A percentile compares a stretch with the other conserved stretches of the same genome.
phyloP scores from a whole-genome alignment of 176 grass and related monocot species.

The Chrysopogon serrulatus region DNA sequence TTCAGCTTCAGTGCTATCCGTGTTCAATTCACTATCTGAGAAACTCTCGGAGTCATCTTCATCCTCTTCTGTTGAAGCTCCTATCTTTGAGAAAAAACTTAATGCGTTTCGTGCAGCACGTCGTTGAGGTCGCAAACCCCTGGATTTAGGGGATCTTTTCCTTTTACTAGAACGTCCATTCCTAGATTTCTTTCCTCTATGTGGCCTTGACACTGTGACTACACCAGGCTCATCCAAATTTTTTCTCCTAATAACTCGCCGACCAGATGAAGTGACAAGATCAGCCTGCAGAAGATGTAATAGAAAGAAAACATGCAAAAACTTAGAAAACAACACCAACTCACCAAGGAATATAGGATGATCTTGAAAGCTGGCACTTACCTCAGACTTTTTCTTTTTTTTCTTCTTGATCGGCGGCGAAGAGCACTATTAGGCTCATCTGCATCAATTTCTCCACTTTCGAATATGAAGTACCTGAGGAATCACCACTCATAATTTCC shows the following conservation, averaged over 20 bases:
- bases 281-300: slow-evolving; percentile 51
- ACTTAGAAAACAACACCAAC: neutral
- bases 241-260: slow-evolving; percentile 86
- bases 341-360: neutral
- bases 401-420: slow-evolving; percentile 74
- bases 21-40: slow-evolving; percentile 51
- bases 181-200: slow-evolving; percentile 55
- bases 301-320: slow-evolving; percentile 9
- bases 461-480: slow-evolving; percentile 58
- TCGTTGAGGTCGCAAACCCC: slow-evolving; percentile 71
- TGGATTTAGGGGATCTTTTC: slow-evolving; percentile 74
- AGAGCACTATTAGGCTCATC: slow-evolving; percentile 39
- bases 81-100: slow-evolving; percentile 76
- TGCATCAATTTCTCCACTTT: slow-evolving; percentile 50
- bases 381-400: slow-evolving; percentile 66
- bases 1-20: slow-evolving; percentile 49
- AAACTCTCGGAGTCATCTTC: slow-evolving; percentile 53
- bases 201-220: slow-evolving; percentile 44
- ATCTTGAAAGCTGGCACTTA: slow-evolving; percentile 36
- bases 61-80: slow-evolving; percentile 72
- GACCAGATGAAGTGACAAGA: slow-evolving; percentile 86
- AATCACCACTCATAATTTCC: slow-evolving; percentile 57
- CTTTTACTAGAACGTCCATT: slow-evolving; percentile 46
- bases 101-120: slow-evolving; percentile 81
- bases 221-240: slow-evolving; percentile 62